These are phyloP conservation scores for Trypanosoma brucei DNA, from an alignment of 208 protist species.

Conservation along the genomic window DNA sequence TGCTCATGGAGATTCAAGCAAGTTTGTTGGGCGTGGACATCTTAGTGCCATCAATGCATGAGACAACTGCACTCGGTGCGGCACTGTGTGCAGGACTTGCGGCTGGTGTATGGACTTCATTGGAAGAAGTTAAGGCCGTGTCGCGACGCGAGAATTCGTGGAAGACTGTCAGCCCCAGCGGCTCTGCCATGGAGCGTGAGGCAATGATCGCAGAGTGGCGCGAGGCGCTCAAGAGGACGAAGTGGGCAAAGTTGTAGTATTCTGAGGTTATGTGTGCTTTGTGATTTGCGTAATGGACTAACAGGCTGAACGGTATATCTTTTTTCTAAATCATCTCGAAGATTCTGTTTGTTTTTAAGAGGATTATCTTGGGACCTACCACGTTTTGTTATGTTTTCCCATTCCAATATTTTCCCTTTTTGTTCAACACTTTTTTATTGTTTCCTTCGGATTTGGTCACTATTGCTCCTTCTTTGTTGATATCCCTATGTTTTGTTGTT, in stretches of 20 bases:
- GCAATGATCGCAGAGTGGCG: constrained; percentile 43
- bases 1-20: constrained; percentile 95
- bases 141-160: constrained; percentile 25
- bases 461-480: background rate
- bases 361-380: no score
- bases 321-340: constrained; percentile 15
- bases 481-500: constrained; percentile 12
- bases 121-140: constrained; percentile 38
- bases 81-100: constrained; percentile 73
- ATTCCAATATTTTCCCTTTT: constrained; percentile 12
- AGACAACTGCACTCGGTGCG: constrained; percentile 77
- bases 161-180: constrained; percentile 30
- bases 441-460: no score
- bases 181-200: constrained; percentile 22
- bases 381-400: background rate
- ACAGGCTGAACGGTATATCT: background rate
- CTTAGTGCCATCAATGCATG: constrained; percentile 52
- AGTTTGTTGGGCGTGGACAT: constrained; percentile 81
- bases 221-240: constrained; percentile 37
- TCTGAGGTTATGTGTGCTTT: constrained; percentile 1
- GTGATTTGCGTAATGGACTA: no score
- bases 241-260: constrained; percentile 69
- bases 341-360: constrained; percentile 3
- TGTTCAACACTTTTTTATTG: background rate
- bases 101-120: constrained; percentile 54